Evolutionary conservation across 139 green algal species (phyloP).

Genomic region (Coccomyxa sp.): DNA sequence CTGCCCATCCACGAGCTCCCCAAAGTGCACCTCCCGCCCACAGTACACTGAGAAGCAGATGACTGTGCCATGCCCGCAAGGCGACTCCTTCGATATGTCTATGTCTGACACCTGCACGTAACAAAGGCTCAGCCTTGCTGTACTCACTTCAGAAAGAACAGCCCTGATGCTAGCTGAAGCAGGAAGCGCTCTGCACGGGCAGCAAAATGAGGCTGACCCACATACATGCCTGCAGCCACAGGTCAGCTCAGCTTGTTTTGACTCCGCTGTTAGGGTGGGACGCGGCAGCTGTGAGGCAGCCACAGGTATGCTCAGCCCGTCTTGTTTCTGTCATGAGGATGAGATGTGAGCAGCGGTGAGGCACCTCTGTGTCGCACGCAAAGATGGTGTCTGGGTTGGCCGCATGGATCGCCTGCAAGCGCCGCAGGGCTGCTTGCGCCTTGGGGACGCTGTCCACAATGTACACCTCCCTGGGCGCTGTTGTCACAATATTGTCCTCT

Average conservation of each 20-base stretch:
- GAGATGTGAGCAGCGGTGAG: neutral
- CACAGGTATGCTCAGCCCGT: neutral
- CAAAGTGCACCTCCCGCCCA: conserved; percentile 70
- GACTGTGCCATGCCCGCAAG: conserved; percentile 85
- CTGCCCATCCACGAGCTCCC: neutral
- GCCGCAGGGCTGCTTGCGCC: neutral
- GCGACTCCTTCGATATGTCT: conserved; percentile 81
- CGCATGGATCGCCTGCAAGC: neutral
- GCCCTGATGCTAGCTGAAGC: neutral
- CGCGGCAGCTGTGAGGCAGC: neutral
- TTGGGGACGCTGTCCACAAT: neutral
- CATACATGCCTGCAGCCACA: neutral
- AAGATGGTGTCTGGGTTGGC: neutral
- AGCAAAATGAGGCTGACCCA: neutral
- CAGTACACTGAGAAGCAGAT: conserved; percentile 90
- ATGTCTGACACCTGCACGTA: conserved; percentile 66
- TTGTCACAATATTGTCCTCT: neutral
- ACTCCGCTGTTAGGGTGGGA: neutral
- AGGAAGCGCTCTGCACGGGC: neutral
- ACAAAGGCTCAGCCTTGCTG: neutral
- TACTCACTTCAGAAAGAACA: neutral
- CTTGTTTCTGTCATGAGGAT: neutral
- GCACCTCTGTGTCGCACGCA: neutral
- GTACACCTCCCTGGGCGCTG: neutral
- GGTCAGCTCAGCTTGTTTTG: neutral